These are phyloP conservation scores for Solanum paucissectum DNA, from an alignment of 257 asterid genomes.

Conservation along the genomic window DNA sequence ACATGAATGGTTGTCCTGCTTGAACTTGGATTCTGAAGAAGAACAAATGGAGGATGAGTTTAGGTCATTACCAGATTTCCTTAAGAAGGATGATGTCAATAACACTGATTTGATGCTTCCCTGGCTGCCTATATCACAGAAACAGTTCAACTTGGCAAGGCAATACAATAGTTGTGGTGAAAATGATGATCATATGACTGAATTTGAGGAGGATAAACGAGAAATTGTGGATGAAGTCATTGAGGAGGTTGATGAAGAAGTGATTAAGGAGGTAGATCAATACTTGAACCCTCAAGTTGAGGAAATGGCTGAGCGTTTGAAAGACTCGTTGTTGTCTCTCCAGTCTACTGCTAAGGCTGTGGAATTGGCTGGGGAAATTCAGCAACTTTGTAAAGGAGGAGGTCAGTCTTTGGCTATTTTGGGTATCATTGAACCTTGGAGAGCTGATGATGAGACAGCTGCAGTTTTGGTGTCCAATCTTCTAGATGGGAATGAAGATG, in stretches of 20 bases:
- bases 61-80: constrained; percentile 49
- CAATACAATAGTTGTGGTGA: constrained; percentile 14
- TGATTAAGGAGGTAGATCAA: constrained; percentile 6
- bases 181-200: constrained; percentile 12
- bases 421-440: constrained; percentile 60
- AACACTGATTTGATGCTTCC: constrained; percentile 34
- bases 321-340: constrained; percentile 13
- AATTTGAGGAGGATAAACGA: constrained; percentile 16
- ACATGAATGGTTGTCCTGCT: constrained; percentile 42
- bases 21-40: constrained; percentile 56
- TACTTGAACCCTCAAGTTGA: constrained; percentile 24
- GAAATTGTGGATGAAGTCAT: constrained; percentile 25
- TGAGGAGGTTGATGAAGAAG: constrained; percentile 19
- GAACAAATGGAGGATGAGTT: constrained; percentile 37
- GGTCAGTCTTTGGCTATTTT: constrained; percentile 24
- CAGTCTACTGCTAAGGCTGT: constrained; percentile 32
- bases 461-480: constrained; percentile 43
- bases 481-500: constrained; percentile 24
- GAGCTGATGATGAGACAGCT: constrained; percentile 53
- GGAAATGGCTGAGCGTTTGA: constrained; percentile 25
- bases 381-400: constrained; percentile 26
- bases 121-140: constrained; percentile 55
- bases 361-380: constrained; percentile 36
- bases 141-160: constrained; percentile 15
- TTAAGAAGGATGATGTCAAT: constrained; percentile 24